Conservation (phyloP, 495 filamentous ascomycete species). For the Aspergillus coremiiformis region DNA sequence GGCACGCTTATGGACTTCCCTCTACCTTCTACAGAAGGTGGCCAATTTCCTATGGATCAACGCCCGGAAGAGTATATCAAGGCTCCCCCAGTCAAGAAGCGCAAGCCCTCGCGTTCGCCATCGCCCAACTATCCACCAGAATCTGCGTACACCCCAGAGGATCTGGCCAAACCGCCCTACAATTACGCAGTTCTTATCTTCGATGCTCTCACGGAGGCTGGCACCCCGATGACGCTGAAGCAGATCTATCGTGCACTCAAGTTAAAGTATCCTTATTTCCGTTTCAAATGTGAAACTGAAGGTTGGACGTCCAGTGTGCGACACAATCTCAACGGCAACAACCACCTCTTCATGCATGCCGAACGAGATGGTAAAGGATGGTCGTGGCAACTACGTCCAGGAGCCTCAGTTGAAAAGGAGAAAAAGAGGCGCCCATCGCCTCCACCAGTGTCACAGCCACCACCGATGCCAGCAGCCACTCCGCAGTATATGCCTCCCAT, state of each 20-base stretch:
- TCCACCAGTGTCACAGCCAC: conserved; percentile 39
- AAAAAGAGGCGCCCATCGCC: conserved; percentile 56
- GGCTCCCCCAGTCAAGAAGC: conserved; percentile 44
- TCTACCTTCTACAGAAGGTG: conserved; percentile 40
- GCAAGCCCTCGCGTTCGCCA: conserved; percentile 55
- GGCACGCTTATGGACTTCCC: conserved; percentile 36
- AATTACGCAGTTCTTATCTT: conserved; percentile 91
- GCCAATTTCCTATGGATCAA: conserved; percentile 38
- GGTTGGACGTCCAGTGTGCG: conserved; percentile 98
- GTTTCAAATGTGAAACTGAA: conserved; percentile 67
- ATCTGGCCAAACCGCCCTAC: conserved; percentile 72
- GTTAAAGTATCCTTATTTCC: conserved; percentile 83
- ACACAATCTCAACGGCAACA: conserved; percentile 86
- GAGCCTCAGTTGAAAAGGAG: conserved; percentile 61
- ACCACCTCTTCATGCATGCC: conserved; percentile 74
- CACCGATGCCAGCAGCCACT: conserved; percentile 27
- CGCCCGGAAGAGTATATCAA: conserved; percentile 38
- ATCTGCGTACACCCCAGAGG: conserved; percentile 72
- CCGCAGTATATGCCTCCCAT: conserved; percentile 39
- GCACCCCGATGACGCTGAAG: conserved; percentile 69
- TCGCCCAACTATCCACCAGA: conserved; percentile 66
- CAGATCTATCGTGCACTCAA: conserved; percentile 90
- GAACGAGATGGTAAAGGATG: conserved; percentile 66
- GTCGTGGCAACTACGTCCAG: conserved; percentile 59
- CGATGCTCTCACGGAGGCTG: conserved; percentile 72